Percentiles rank a stretch among this genome's conserved stretches.
phyloP scores from a whole-genome alignment of 805 yeast species.

The Yarrowia alimentaria region DNA sequence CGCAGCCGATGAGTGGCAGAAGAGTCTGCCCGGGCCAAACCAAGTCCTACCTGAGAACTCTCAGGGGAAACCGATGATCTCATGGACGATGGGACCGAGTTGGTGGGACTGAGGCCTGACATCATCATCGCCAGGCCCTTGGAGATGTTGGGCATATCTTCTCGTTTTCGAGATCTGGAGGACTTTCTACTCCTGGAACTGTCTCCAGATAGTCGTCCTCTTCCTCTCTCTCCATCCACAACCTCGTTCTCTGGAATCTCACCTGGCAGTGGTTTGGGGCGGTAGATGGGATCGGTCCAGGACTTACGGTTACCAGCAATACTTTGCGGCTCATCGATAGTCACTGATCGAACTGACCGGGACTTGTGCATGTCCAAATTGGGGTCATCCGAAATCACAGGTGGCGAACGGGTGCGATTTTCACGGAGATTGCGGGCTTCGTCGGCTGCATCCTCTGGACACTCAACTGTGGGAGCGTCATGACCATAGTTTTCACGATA shows the following conservation, averaged over 20 bases:
- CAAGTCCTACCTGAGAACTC: background rate
- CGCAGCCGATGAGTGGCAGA: too few relatives aligned
- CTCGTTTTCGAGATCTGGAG: background rate
- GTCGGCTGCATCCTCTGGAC: background rate
- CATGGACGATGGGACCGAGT: background rate
- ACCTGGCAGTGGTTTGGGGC: background rate
- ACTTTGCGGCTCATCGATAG: background rate
- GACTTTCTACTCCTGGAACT: background rate
- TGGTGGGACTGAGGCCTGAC: conserved; percentile 4
- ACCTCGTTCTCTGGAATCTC: too few relatives aligned
- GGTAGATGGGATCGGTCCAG: background rate
- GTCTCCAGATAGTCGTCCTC: background rate
- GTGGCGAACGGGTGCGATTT: too few relatives aligned
- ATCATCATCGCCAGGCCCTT: conserved; percentile 14
- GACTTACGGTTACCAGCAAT: background rate
- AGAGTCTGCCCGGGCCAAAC: too few relatives aligned
- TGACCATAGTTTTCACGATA: background rate
- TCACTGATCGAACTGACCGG: too few relatives aligned
- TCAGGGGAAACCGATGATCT: background rate
- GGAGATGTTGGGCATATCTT: background rate
- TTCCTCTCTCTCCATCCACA: too few relatives aligned
- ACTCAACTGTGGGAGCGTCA: background rate
- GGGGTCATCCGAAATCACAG: too few relatives aligned
- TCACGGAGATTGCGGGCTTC: background rate
- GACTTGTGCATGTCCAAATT: too few relatives aligned